Base-by-base conservation (phyloP, 202 grass and related monocot genomes). In the Elaeis oleifera region DNA sequence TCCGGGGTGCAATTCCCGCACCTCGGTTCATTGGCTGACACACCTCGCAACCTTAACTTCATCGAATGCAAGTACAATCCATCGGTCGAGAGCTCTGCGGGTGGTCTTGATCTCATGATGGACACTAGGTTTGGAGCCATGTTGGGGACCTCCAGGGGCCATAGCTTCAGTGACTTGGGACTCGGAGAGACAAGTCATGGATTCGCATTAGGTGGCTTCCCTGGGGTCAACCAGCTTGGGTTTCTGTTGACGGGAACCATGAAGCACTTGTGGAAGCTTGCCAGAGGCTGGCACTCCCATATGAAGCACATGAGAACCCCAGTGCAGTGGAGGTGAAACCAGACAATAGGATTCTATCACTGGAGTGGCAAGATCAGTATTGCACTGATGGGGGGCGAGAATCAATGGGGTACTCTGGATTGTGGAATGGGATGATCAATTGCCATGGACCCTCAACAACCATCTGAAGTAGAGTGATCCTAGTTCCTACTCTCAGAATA, bases 351-450 rank as follows among this genome's bases (percentile, higher is more conserved):
- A 49, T 63, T 23, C 60, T 63, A 21, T 49, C 60, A 19, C 29
- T 63, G 39, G 32, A 63, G 36, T 63, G 60, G 60, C 60, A 44
- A 14, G 60, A 63, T 16, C 60, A 63, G 60, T 63, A 17, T 16
- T 63, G 60, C 13, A 3, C 32, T 9, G 60, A 63, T 23, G 60
- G 13, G 0, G 60, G 60, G 1, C 60, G 60, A 14, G 60, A 63
- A 15, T 32, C 60, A 5, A 21, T 50, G 19, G 60, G 60, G 19
- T 63, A 49, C 60, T 44, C 39, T 17, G 60, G 39, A 63, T 63
- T 39, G 39, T 63, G 60, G 60, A 8, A 19, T 22, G 60, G 60
- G 19, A 49, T 63, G 60, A 49, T 63, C 28, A 63, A 50, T 23
- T 18, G 60, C 13, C 60, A 22, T 63, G 60, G 60, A 8, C 31